Percentiles rank a stretch among this genome's conserved stretches.
These are phyloP conservation scores for Solanum peruvianum DNA, from an alignment of 257 asterid genomes.

Conservation along the genomic window DNA sequence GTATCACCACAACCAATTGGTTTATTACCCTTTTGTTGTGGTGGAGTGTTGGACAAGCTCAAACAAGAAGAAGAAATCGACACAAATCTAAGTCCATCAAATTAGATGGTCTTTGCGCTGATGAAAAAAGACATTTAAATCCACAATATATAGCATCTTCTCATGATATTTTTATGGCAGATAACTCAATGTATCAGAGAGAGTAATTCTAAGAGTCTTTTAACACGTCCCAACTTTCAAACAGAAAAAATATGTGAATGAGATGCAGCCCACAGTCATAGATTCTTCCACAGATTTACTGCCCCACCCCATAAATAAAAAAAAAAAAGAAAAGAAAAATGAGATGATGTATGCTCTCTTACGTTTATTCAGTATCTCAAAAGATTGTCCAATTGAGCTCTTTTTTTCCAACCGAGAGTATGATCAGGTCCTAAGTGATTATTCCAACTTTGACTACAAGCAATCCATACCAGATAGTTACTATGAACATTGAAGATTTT, in stretches of 20 bases:
- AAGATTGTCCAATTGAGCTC: neutral
- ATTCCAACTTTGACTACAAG: neutral
- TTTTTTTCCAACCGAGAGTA: neutral
- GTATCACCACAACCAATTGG: neutral
- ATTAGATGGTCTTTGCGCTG: neutral
- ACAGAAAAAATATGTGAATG: neutral
- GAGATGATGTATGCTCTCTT: neutral
- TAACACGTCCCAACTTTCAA: neutral
- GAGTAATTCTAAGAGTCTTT: neutral
- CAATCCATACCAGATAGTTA: neutral
- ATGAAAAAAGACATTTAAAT: neutral
- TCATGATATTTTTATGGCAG: neutral
- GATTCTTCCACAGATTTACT: neutral
- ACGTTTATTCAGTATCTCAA: neutral
- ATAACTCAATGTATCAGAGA: neutral
- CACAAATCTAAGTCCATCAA: neutral
- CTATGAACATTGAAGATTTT: neutral
- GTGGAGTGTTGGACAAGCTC: neutral
- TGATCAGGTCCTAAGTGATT: neutral
- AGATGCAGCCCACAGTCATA: neutral
- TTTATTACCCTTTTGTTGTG: neutral
- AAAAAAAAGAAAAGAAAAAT: neutral
- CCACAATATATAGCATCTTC: neutral
- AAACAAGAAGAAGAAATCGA: neutral
- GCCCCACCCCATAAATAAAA: neutral